phyloP scores from a whole-genome alignment of 345 rosid genomes.

The Anacardium occidentale region DNA sequence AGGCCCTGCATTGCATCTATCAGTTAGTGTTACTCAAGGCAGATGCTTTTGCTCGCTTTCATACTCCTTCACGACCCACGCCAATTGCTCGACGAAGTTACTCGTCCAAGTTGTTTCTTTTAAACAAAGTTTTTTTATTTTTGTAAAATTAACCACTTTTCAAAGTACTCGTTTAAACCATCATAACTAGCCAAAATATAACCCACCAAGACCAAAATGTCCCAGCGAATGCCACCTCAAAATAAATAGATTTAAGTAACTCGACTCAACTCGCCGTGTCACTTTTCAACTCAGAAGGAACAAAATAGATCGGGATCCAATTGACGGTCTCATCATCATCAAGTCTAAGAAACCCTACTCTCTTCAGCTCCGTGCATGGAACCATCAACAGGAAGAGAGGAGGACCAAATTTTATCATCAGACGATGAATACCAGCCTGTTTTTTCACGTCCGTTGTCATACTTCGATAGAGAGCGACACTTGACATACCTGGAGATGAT shows the following conservation, averaged over 20 bases:
- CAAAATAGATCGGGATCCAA: no score
- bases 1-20: conserved; percentile 89
- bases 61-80: conserved; percentile 41
- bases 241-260: background rate
- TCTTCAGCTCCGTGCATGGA: background rate
- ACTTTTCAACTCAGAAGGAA: no score
- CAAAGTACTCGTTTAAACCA: no score
- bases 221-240: background rate
- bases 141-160: background rate
- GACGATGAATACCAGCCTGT: conserved; percentile 29
- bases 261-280: no score
- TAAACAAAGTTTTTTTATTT: no score
- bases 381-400: background rate
- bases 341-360: background rate
- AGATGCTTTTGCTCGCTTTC: conserved; percentile 49
- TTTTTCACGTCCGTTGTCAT: conserved; percentile 11
- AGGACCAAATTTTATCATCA: conserved; percentile 10
- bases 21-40: conserved; percentile 52
- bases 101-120: conserved; percentile 13
- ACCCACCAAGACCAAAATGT: background rate
- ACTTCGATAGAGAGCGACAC: conserved; percentile 62
- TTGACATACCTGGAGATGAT: conserved; percentile 65
- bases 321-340: background rate
- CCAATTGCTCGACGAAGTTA: conserved; percentile 56
- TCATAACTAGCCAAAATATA: no score